phyloP scores from a whole-genome alignment of 73 alveolate genomes.

The Urostyla sp. region DNA sequence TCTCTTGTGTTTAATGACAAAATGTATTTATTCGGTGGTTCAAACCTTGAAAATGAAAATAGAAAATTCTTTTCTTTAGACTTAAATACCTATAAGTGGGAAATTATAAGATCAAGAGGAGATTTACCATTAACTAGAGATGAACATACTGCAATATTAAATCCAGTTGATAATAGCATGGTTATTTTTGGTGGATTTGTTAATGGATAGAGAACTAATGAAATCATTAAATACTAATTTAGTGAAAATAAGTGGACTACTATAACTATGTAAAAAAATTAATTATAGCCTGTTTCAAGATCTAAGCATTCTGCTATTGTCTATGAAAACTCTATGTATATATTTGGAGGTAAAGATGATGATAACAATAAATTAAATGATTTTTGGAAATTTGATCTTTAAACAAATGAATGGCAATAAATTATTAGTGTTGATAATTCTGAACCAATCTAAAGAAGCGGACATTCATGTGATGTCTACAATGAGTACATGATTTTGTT shows the following conservation, averaged over 20 bases:
- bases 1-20: slow-evolving; percentile 60
- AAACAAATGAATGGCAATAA: slow-evolving; percentile 47
- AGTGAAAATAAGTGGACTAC: slow-evolving; percentile 79
- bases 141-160: slow-evolving; percentile 83
- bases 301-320: slow-evolving; percentile 93
- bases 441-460: slow-evolving; percentile 63
- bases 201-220: slow-evolving; percentile 78
- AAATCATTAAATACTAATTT: slow-evolving; percentile 71
- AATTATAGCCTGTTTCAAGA: slow-evolving; percentile 80
- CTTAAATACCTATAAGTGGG: slow-evolving; percentile 60
- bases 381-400: slow-evolving; percentile 68
- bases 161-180: slow-evolving; percentile 78
- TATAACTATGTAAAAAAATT: slow-evolving; percentile 52
- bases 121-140: slow-evolving; percentile 83
- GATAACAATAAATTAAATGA: slow-evolving; percentile 71
- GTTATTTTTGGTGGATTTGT: slow-evolving; percentile 91
- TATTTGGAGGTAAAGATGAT: slow-evolving; percentile 89
- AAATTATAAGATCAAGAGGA: slow-evolving; percentile 23
- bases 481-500: slow-evolving; percentile 59
- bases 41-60: slow-evolving; percentile 65
- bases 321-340: slow-evolving; percentile 67
- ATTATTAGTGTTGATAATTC: slow-evolving; percentile 30
- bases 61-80: slow-evolving; percentile 55
- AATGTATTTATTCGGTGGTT: slow-evolving; percentile 68
- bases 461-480: slow-evolving; percentile 62